Evolutionary conservation across 108 stramenopile species (phyloP).

Genomic region (Skeletonema tropicum): DNA sequence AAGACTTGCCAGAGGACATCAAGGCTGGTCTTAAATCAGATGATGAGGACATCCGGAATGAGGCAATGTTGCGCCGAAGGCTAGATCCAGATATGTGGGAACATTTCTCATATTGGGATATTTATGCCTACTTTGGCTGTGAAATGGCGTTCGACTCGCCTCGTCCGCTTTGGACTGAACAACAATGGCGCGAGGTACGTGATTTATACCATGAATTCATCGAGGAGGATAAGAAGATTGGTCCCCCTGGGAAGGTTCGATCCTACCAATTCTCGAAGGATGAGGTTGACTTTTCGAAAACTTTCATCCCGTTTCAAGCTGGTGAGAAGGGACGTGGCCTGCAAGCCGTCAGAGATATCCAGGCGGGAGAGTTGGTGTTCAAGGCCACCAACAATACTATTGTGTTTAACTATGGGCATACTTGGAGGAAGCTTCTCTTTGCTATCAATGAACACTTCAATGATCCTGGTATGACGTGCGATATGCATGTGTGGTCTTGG

Average conservation of each 20-base stretch:
- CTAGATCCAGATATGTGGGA: conserved; percentile 25
- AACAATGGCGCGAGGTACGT: conserved; percentile 30
- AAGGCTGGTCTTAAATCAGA: neutral
- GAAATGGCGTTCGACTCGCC: conserved; percentile 12
- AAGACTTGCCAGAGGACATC: conserved; percentile 5
- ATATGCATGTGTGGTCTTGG: conserved; percentile 43
- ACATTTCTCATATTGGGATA: conserved; percentile 31
- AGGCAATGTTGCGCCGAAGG: neutral
- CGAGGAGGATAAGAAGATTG: conserved; percentile 11
- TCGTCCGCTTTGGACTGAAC: conserved; percentile 8
- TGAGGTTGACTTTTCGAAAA: conserved; percentile 27
- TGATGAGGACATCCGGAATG: neutral
- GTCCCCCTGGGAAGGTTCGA: neutral
- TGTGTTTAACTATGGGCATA: conserved; percentile 42
- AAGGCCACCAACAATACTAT: conserved; percentile 46
- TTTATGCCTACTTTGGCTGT: conserved; percentile 44
- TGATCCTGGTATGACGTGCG: conserved; percentile 31
- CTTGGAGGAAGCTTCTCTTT: conserved; percentile 46
- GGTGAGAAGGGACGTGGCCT: conserved; percentile 37
- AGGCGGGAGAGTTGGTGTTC: conserved; percentile 48
- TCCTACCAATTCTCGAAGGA: conserved; percentile 19
- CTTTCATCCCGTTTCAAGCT: conserved; percentile 21
- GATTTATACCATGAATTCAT: conserved; percentile 33
- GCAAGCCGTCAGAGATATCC: conserved; percentile 23
- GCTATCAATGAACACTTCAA: conserved; percentile 24